Percentiles rank a stretch among this genome's conserved stretches.
phyloP scores from a whole-genome alignment of 2,329 filamentous ascomycete species.

The Parasarocladium wereldwijsianum region DNA sequence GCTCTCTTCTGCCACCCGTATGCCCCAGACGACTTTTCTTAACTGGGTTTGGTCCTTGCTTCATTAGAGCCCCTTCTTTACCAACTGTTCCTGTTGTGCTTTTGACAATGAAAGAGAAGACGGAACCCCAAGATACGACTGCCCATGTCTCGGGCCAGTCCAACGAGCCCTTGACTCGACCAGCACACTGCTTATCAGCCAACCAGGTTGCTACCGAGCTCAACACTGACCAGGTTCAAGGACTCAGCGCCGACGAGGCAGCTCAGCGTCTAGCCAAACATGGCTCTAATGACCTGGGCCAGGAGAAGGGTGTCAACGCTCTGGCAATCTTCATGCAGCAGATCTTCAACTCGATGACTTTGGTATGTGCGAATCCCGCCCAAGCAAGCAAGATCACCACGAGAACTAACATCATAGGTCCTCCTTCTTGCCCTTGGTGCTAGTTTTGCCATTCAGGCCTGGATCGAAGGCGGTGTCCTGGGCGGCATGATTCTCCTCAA shows the following conservation, averaged over 20 bases:
- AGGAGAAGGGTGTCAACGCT: slow-evolving; percentile 32
- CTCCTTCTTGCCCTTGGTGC: slow-evolving; percentile 46
- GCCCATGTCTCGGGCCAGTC: slow-evolving; percentile 23
- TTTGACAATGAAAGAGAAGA: slow-evolving; percentile 5
- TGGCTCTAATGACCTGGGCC: slow-evolving; percentile 43
- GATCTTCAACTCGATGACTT: slow-evolving; percentile 42
- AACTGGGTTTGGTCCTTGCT: no score
- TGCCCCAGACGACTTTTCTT: no score
- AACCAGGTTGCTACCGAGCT: slow-evolving; percentile 36
- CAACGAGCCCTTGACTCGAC: slow-evolving; percentile 38
- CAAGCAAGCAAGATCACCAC: not conserved
- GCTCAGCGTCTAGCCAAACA: slow-evolving; percentile 32
- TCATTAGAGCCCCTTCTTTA: no score
- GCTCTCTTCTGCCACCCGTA: no score
- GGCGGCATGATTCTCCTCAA: slow-evolving; percentile 35
- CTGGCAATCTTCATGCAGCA: slow-evolving; percentile 42
- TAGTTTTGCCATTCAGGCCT: slow-evolving; percentile 32
- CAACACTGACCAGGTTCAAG: slow-evolving; percentile 34
- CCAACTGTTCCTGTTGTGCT: no score
- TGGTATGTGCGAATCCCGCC: slow-evolving; percentile 16
- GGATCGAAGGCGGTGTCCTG: slow-evolving; percentile 35
- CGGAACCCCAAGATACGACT: slow-evolving; percentile 10
- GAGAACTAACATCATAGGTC: slow-evolving; percentile 12
- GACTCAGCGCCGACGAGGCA: slow-evolving; percentile 36
- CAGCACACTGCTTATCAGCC: slow-evolving; percentile 46